Conservation (phyloP, 2,329 filamentous ascomycete genomes). For the Colletotrichum sp. region DNA sequence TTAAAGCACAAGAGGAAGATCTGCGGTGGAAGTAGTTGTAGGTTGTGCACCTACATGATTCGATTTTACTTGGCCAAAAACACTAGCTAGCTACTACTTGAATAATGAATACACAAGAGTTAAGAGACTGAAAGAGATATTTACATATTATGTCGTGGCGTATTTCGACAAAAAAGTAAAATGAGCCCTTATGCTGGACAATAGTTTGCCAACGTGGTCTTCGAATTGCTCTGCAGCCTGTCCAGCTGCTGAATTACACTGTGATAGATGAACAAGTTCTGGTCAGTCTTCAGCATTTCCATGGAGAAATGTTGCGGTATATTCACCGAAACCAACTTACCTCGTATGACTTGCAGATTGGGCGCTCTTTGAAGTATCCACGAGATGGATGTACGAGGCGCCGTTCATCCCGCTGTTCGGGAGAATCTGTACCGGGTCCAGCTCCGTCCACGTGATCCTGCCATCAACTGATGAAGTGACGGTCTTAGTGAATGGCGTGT, state of each 20-base stretch:
- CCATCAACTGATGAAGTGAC: not conserved
- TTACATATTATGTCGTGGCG: fast-evolving
- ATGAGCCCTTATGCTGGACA: not conserved
- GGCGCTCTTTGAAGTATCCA: not conserved
- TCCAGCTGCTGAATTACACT: not conserved
- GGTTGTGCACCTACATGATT: not conserved
- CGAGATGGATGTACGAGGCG: not conserved
- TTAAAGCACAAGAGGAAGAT: not conserved
- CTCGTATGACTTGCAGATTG: not conserved
- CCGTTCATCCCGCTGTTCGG: not conserved
- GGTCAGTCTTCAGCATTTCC: not conserved
- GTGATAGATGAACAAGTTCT: not conserved
- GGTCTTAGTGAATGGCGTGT: not conserved
- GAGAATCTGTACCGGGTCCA: not conserved
- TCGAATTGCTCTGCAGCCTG: not conserved
- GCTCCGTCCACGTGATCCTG: not conserved
- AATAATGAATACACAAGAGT: not conserved
- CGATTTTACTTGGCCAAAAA: not conserved
- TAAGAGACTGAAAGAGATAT: fast-evolving
- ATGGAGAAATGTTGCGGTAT: not conserved
- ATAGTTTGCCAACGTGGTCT: not conserved
- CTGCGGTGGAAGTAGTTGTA: not conserved
- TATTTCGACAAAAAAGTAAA: fast-evolving
- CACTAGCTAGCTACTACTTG: not conserved
- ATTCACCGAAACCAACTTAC: not conserved